Evolutionary conservation across 2,329 filamentous ascomycete species (phyloP), one percentile per base, ranked within the genome.

Genomic region (Fusarium chlamydosporum): DNA sequence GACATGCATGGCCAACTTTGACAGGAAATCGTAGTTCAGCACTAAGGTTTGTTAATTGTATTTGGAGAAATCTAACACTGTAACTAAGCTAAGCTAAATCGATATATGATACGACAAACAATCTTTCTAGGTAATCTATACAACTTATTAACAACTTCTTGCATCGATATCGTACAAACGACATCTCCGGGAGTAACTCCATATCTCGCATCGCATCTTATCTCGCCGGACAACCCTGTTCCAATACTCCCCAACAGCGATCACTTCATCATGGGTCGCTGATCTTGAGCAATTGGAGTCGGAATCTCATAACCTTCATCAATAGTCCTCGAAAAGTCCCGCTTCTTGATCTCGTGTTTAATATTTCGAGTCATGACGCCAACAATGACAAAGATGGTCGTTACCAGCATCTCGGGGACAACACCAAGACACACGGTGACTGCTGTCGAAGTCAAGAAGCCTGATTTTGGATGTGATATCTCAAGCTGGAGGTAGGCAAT

Each of bases 371-470:
- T 55, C 29, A 46, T 18, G 9, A 62, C 33, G 18, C 59, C 59
- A 11, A 18, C 40, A n/a, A 38, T 20, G n/a, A 62, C 23, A 23
- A 62, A 62, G 1, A 62, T 35, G 6, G 51, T 9, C 3, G 59
- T 62, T 3, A 62, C 37, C 10, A 62, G 7, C 4, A 62, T 18
- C 29, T 62, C 59, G 2, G 59, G 59, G 6, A 62, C 23, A 26
- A 62, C 16, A n/a, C 57, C 42, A 2, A 62, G 40, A 3, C 59
- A 62, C 3, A 62, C 59, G 15, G 40, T 15, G 9, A 62, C 16
- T 31, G 59, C 59, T 29, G 55, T 62, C 3, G 59, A 62, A 20
- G 47, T 29, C 34, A 62, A 45, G 40, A 62, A 62, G 3, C 59
- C 4, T 4, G 59, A 62, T 13, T 13, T 26, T 15, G 59, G 57